Evolutionary conservation across 2,329 filamentous ascomycete species (phyloP).

Genomic region (Acrocalymma vagum): DNA sequence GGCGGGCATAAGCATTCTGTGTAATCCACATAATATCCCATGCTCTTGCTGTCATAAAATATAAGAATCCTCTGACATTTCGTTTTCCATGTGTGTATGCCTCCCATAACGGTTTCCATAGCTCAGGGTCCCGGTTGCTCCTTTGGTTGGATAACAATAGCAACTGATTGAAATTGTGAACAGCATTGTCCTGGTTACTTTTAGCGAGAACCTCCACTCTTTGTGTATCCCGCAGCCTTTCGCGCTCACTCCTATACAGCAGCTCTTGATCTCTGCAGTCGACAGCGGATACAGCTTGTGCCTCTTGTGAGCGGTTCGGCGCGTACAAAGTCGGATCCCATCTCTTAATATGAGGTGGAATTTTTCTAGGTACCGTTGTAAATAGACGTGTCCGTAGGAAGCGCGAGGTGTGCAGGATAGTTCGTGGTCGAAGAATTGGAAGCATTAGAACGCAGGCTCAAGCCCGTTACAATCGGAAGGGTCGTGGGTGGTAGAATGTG

Average conservation of each 20-base stretch:
- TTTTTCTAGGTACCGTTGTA: constrained; percentile 30
- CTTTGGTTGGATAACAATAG: constrained; percentile 20
- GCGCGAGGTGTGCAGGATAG: constrained; percentile 25
- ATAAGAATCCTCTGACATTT: constrained; percentile 21
- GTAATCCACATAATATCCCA: constrained; percentile 47
- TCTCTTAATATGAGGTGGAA: constrained; percentile 28
- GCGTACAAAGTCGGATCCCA: constrained; percentile 39
- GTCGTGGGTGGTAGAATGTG: no score
- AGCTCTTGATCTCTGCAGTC: constrained; percentile 2
- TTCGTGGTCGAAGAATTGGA: constrained; percentile 28
- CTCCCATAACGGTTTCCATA: constrained; percentile 34
- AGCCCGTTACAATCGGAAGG: no score
- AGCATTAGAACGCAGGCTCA: constrained; percentile 38
- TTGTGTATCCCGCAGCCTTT: constrained; percentile 15
- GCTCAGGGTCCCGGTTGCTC: constrained; percentile 6
- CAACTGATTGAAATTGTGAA: constrained; percentile 21
- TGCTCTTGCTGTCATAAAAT: constrained; percentile 29
- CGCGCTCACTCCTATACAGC: constrained; percentile 16
- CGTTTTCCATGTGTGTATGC: constrained; percentile 36
- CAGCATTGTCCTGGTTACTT: not conserved
- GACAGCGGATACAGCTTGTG: not conserved
- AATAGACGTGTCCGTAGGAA: constrained; percentile 27
- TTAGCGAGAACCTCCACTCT: constrained; percentile 1
- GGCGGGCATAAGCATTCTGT: constrained; percentile 21
- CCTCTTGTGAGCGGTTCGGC: constrained; percentile 1